These are phyloP conservation scores for Fraxinus anomala DNA, from an alignment of 257 asterid genomes.

Conservation along the genomic window DNA sequence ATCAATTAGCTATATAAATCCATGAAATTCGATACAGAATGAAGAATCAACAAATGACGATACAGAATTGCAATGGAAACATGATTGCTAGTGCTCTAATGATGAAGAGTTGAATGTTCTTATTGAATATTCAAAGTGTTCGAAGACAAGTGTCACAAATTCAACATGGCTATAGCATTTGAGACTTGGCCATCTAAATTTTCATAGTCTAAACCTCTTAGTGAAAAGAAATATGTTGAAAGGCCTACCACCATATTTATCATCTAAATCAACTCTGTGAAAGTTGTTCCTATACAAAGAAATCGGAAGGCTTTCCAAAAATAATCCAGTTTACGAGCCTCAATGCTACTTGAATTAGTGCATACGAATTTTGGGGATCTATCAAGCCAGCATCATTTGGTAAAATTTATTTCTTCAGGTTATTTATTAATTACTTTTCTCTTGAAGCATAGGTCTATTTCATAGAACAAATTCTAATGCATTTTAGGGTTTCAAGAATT, in stretches of 20 bases:
- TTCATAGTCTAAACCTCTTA: background rate
- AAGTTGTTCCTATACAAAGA: background rate
- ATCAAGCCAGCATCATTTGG: background rate
- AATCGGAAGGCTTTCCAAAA: background rate
- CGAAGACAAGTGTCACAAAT: background rate
- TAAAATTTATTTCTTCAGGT: background rate
- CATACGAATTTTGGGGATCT: background rate
- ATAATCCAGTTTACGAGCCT: background rate
- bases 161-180: background rate
- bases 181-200: background rate
- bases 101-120: no score
- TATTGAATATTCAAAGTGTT: no score
- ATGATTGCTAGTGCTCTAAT: no score
- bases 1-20: no score
- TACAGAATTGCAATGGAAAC: no score
- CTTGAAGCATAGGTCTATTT: background rate
- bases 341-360: background rate
- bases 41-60: no score
- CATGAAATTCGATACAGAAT: no score
- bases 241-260: background rate
- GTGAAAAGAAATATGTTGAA: background rate
- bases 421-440: background rate
- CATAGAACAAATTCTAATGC: background rate
- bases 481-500: background rate
- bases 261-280: no score